These are phyloP conservation scores for Fusarium sp. DNA, from an alignment of 2,329 filamentous ascomycete species.

Conservation along the genomic window DNA sequence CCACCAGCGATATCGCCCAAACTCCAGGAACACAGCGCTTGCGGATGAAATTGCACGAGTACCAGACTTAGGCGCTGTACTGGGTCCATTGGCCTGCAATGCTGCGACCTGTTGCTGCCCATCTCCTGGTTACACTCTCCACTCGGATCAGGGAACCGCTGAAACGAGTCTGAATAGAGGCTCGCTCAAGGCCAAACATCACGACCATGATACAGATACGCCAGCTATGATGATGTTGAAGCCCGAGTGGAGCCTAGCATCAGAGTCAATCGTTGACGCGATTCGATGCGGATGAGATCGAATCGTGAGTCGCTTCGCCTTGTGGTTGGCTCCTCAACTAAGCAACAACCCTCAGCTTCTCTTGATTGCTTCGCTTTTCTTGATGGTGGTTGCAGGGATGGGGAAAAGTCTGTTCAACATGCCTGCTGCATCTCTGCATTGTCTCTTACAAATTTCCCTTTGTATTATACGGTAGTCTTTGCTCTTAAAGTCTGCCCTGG, in stretches of 20 bases:
- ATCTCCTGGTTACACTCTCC: not conserved
- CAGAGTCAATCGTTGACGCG: slow-evolving; percentile 14
- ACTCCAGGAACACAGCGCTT: slow-evolving; percentile 26
- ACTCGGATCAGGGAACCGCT: slow-evolving; percentile 27
- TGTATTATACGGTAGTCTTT: slow-evolving; percentile 9
- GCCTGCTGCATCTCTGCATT: slow-evolving; percentile 5
- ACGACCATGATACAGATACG: slow-evolving; percentile 48
- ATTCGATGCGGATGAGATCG: slow-evolving; percentile 31
- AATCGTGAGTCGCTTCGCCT: slow-evolving; percentile 21
- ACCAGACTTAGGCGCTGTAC: slow-evolving; percentile 39
- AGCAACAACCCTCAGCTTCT: slow-evolving; percentile 24
- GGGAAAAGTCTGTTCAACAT: slow-evolving; percentile 12
- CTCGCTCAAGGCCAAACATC: slow-evolving; percentile 36
- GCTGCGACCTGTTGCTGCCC: slow-evolving; percentile 37
- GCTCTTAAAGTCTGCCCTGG: slow-evolving; percentile 44
- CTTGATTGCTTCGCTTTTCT: slow-evolving; percentile 19
- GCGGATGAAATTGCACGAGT: slow-evolving; percentile 35
- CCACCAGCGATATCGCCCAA: slow-evolving; percentile 33
- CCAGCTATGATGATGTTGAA: slow-evolving; percentile 18
- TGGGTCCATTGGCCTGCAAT: slow-evolving; percentile 35
- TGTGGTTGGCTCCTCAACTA: slow-evolving; percentile 24
- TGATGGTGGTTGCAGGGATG: slow-evolving; percentile 22
- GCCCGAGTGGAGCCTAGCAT: slow-evolving; percentile 27
- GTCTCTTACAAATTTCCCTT: slow-evolving; percentile 9
- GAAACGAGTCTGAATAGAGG: slow-evolving; percentile 32